phyloP scores from a whole-genome alignment of 345 rosid species.

The Punica granatum region DNA sequence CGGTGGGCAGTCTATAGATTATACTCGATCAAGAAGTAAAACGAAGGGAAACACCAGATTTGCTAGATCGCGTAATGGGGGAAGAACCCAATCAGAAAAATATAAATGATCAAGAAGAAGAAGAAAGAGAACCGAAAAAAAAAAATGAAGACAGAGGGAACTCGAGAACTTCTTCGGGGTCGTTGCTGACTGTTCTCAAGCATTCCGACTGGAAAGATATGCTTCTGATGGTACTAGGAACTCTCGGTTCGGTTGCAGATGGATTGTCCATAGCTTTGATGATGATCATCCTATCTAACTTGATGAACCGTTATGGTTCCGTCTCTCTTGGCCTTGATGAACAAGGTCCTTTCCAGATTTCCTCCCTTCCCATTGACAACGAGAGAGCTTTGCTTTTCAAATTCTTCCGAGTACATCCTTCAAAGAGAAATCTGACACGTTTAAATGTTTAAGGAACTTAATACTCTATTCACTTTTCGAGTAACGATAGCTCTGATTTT shows the following conservation, averaged over 20 bases:
- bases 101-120: not conserved
- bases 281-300: conserved; percentile 15
- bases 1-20: not conserved
- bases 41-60: no score
- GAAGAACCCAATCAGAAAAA: not conserved
- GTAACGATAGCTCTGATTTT: not conserved
- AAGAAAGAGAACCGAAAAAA: not conserved
- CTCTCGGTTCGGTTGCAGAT: conserved; percentile 20
- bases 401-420: no score
- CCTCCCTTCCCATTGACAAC: no score
- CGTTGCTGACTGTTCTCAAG: conserved; percentile 12
- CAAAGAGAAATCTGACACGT: no score
- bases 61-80: not conserved
- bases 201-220: conserved; percentile 20
- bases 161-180: not conserved
- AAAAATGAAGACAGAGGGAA: not conserved
- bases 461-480: not conserved
- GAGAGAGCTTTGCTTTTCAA: no score
- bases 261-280: conserved; percentile 15
- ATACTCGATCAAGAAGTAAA: no score
- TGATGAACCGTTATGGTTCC: conserved; percentile 19
- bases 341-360: no score
- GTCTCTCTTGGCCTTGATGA: conserved; percentile 7
- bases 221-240: conserved; percentile 21
- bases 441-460: no score